Evolutionary conservation across 164 flowering plant genomes (phyloP).

Genomic region (Saururus chinensis): DNA sequence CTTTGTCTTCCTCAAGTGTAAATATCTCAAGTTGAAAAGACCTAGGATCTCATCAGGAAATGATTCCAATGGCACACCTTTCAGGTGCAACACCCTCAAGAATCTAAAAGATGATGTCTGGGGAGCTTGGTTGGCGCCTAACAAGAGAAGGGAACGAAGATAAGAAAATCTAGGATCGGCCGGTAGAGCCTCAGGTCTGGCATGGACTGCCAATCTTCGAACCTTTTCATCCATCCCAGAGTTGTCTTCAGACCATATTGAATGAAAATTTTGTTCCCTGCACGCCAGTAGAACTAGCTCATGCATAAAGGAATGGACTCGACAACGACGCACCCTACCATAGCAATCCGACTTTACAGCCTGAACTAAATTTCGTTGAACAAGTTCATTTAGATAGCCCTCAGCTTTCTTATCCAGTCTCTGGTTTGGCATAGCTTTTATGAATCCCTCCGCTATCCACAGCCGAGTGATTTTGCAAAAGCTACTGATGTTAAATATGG

Average conservation of each 20-base stretch:
- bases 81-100: conserved; percentile 27
- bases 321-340: conserved; percentile 25
- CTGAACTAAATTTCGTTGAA: conserved; percentile 2
- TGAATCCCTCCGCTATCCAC: conserved; percentile 7
- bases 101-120: conserved; percentile 17
- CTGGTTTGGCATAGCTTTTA: not conserved
- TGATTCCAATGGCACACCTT: conserved; percentile 15
- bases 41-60: conserved; percentile 15
- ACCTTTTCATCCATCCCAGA: not conserved
- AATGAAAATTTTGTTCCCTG: conserved; percentile 17
- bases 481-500: too few relatives aligned
- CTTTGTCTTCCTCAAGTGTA: conserved; percentile 23
- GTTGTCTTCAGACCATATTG: conserved; percentile 3
- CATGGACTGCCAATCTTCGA: conserved; percentile 20
- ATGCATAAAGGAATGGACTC: conserved; percentile 40
- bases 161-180: conserved; percentile 3
- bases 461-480: conserved; percentile 2
- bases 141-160: conserved; percentile 28
- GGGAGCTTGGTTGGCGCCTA: conserved; percentile 5
- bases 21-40: conserved; percentile 24
- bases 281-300: conserved; percentile 27
- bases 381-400: conserved; percentile 4
- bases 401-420: conserved; percentile 4
- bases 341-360: conserved; percentile 12
- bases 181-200: conserved; percentile 7